Percentiles rank a stretch among this genome's conserved stretches.
Conservation (phyloP, 2,329 filamentous ascomycete genomes). For the Ophiostoma himal-ulmi region DNA sequence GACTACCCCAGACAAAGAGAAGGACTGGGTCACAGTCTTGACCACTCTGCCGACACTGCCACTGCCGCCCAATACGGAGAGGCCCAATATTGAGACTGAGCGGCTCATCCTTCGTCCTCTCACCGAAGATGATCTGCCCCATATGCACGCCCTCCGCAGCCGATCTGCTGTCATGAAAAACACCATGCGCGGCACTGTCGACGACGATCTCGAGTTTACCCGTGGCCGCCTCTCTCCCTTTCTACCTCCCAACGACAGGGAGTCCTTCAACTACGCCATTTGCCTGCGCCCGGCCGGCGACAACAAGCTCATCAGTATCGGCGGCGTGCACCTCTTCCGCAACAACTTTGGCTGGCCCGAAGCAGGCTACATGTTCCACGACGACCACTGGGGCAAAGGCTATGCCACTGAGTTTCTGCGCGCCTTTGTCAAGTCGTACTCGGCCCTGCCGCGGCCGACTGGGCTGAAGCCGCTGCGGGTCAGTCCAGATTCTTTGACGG, state of each 20-base stretch:
- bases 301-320: conserved; percentile 41
- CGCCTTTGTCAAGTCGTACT: conserved; percentile 44
- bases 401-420: conserved; percentile 52
- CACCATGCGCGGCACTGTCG: conserved; percentile 41
- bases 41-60: conserved; percentile 43
- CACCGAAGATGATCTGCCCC: conserved; percentile 44
- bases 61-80: conserved; percentile 37
- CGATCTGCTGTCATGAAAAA: conserved; percentile 59
- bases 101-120: conserved; percentile 52
- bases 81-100: conserved; percentile 42
- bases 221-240: conserved; percentile 36
- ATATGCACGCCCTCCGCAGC: conserved; percentile 47
- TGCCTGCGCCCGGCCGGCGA: conserved; percentile 39
- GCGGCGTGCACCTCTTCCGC: conserved; percentile 38
- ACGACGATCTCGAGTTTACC: conserved; percentile 43
- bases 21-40: conserved; percentile 45
- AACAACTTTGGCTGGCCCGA: conserved; percentile 49
- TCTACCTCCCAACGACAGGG: conserved; percentile 45
- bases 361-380: conserved; percentile 52
- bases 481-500: conserved; percentile 35
- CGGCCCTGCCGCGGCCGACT: conserved; percentile 43
- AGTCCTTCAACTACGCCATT: conserved; percentile 54
- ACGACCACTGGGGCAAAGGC: conserved; percentile 50
- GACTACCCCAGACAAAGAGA: conserved; percentile 32
- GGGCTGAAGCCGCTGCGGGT: conserved; percentile 37